phyloP scores from a whole-genome alignment of 2,329 filamentous ascomycete species.

The Fusarium tjaetaba region DNA sequence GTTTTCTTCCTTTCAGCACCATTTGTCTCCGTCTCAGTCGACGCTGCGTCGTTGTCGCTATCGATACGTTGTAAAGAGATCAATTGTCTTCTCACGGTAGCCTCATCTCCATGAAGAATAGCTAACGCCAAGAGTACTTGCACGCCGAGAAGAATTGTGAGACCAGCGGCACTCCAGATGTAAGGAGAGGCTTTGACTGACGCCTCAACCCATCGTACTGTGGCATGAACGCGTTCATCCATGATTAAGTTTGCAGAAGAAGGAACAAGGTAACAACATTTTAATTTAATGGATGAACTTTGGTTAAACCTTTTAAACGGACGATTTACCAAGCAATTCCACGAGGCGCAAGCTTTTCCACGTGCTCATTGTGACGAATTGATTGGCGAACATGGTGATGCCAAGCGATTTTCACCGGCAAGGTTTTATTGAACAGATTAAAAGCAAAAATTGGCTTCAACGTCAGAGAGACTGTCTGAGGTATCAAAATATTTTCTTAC shows the following conservation, averaged over 20 bases:
- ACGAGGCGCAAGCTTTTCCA: not conserved
- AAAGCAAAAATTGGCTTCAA: rapidly evolving
- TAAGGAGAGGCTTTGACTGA: not conserved
- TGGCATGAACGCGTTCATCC: not conserved
- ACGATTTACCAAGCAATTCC: too few species aligned
- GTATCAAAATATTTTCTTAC: rapidly evolving
- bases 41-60: rapidly evolving
- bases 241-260: not conserved
- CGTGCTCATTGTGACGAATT: not conserved
- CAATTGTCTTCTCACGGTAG: constrained; percentile 2
- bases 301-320: too few species aligned
- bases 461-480: rapidly evolving
- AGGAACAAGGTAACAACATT: rapidly evolving
- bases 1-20: rapidly evolving
- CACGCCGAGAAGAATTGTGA: constrained; percentile 11
- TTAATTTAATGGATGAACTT: too few species aligned
- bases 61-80: not conserved
- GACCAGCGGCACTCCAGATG: not conserved
- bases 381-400: not conserved
- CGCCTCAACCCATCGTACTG: not conserved
- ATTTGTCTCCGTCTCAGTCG: rapidly evolving
- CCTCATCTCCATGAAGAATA: constrained; percentile 2
- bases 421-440: not conserved
- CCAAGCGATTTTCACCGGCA: not conserved
- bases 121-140: constrained; percentile 2